Percentiles rank a stretch among this genome's conserved stretches.
Evolutionary conservation across 1,284 basidiomycete genomes (phyloP).

Genomic region (Taiwanofungus camphoratus): DNA sequence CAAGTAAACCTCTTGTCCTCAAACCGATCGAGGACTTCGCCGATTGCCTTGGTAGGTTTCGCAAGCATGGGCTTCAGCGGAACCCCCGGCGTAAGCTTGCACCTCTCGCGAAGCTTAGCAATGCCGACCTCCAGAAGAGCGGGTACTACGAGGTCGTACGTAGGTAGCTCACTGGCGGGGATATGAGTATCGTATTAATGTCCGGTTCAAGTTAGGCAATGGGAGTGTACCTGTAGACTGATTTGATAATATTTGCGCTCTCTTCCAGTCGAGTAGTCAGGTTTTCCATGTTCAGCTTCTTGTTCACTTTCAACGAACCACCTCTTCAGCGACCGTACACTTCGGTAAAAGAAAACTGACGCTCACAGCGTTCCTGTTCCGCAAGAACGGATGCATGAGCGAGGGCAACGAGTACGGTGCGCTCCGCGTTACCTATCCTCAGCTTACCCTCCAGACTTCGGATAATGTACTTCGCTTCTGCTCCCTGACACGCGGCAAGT

Average conservation of each 20-base stretch:
- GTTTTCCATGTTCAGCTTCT: conserved; percentile 72
- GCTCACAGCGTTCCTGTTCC: conserved; percentile 63
- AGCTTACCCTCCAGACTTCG: conserved; percentile 96
- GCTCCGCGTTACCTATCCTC: conserved; percentile 94
- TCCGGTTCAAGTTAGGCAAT: neutral
- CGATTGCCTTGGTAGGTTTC: conserved; percentile 99
- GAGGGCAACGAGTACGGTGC: conserved; percentile 84
- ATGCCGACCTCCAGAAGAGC: conserved; percentile 82
- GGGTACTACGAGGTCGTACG: conserved; percentile 92
- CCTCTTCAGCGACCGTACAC: conserved; percentile 1
- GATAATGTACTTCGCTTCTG: conserved; percentile 93
- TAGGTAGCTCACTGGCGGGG: conserved; percentile 78
- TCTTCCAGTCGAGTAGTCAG: conserved; percentile 76
- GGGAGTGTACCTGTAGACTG: conserved; percentile 77
- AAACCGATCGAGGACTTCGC: conserved; percentile 97
- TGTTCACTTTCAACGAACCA: conserved; percentile 43
- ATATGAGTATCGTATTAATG: neutral
- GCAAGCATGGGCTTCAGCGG: conserved; percentile 99
- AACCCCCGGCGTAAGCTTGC: conserved; percentile 92
- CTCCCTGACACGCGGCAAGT: conserved; percentile 85
- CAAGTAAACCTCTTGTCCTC: conserved; percentile 96
- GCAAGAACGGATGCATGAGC: conserved; percentile 83
- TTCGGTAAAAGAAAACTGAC: conserved; percentile 6
- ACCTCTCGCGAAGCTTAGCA: conserved; percentile 62
- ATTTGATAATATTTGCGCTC: conserved; percentile 77